Percentiles rank a stretch among this genome's conserved stretches.
Conservation (phyloP, 176 grass and related monocot genomes). For the Cymbopogon citratus region DNA sequence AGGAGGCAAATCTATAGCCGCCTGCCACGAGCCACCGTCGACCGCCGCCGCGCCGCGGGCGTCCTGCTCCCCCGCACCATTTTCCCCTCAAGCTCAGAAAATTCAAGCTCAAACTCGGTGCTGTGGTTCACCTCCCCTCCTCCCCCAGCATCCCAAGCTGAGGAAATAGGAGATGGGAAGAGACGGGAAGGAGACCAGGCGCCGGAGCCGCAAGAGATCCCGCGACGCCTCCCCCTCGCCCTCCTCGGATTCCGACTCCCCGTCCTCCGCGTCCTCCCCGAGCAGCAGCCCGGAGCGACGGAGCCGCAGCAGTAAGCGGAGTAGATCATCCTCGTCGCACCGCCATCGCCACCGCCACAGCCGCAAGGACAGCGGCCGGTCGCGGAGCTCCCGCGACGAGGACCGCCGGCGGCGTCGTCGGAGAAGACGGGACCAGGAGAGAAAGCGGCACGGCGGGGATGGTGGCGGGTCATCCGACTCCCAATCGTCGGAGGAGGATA, state of each 20-base stretch:
- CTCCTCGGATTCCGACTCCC: neutral
- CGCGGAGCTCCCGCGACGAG: constrained; percentile 36
- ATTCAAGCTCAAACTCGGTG: neutral
- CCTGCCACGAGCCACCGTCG: constrained; percentile 22
- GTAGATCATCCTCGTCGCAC: constrained; percentile 23
- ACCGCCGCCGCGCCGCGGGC: no score
- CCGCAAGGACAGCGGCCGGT: constrained; percentile 35
- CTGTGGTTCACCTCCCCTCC: neutral
- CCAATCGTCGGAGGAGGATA: constrained; percentile 14
- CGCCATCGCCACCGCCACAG: constrained; percentile 30
- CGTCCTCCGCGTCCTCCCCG: constrained; percentile 21
- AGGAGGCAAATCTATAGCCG: no score
- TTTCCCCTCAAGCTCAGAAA: neutral
- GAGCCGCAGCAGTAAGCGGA: constrained; percentile 34
- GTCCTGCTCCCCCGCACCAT: neutral
- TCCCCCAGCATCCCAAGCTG: neutral
- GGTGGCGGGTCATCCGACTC: constrained; percentile 13
- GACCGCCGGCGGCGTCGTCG: constrained; percentile 1
- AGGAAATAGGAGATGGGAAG: constrained; percentile 1
- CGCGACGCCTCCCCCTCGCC: neutral
- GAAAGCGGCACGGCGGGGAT: neutral
- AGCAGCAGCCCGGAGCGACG: constrained; percentile 44
- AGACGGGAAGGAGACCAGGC: constrained; percentile 30
- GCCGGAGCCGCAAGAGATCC: constrained; percentile 46
- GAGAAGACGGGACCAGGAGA: constrained; percentile 19